These are phyloP conservation scores for Blastomyces gilchristii DNA, from an alignment of 2,329 filamentous ascomycete genomes.

Conservation along the genomic window DNA sequence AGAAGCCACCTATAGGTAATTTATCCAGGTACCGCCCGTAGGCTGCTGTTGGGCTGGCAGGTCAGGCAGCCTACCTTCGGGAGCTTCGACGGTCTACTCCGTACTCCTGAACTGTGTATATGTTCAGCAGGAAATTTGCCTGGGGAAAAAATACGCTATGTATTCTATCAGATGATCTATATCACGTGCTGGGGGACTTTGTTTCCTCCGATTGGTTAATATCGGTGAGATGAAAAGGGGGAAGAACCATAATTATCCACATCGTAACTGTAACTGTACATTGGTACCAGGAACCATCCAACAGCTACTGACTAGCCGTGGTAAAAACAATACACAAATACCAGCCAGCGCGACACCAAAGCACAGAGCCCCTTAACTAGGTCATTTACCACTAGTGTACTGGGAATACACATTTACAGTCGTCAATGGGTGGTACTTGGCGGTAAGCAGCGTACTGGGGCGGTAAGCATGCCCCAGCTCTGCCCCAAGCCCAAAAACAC, in stretches of 20 bases:
- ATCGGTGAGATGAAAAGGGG: constrained; percentile 1
- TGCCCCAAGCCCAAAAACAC: not conserved
- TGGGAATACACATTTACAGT: not conserved
- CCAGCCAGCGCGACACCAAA: not conserved
- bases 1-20: not conserved
- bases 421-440: not conserved
- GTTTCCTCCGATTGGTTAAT: not conserved
- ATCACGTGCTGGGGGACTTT: not conserved
- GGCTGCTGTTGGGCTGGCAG: too few species aligned
- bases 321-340: too few species aligned
- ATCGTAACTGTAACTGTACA: not conserved
- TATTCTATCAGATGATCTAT: not conserved
- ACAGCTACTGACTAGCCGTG: too few species aligned
- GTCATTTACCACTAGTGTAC: constrained; percentile 1
- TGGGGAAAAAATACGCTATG: too few species aligned
- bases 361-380: not conserved
- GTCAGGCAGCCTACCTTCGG: too few species aligned
- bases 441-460: not conserved
- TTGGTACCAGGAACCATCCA: too few species aligned
- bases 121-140: too few species aligned
- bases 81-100: too few species aligned
- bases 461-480: not conserved
- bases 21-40: not conserved
- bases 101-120: too few species aligned
- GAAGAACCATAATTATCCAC: constrained; percentile 1